Evolutionary conservation across 768 basidiomycete genomes (phyloP).

Genomic region (Goffeauzyma gilvescens): DNA sequence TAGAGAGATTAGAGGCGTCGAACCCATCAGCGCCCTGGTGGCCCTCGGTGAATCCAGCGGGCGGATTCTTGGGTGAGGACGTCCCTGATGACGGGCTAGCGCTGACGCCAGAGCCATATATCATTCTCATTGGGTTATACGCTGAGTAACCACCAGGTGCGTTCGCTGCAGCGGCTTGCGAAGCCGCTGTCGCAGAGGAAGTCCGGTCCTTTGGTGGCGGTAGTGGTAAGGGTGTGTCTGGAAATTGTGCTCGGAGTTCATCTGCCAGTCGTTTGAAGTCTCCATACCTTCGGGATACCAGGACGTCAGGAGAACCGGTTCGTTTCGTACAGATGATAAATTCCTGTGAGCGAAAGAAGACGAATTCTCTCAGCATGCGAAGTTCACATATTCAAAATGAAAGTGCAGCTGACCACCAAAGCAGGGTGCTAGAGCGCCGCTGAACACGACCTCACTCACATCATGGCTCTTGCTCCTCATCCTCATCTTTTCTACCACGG

Average conservation of each 20-base stretch:
- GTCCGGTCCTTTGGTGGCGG: constrained; percentile 78
- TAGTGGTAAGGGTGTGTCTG: constrained; percentile 55
- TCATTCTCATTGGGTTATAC: constrained; percentile 26
- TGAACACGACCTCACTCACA: too few relatives aligned
- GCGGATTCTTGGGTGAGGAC: constrained; percentile 1
- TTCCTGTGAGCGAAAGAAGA: constrained; percentile 42
- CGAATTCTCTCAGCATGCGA: neutral
- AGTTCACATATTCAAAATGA: too few relatives aligned
- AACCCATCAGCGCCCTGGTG: constrained; percentile 4
- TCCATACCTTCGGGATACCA: constrained; percentile 80
- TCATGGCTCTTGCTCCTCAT: constrained; percentile 74
- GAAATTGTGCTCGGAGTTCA: constrained; percentile 76
- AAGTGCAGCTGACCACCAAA: too few relatives aligned
- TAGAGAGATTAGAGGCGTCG: constrained; percentile 10
- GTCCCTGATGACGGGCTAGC: constrained; percentile 3
- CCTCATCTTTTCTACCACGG: constrained; percentile 63
- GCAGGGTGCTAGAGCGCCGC: too few relatives aligned
- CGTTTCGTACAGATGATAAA: constrained; percentile 81
- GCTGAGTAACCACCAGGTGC: constrained; percentile 16
- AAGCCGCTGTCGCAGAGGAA: constrained; percentile 37
- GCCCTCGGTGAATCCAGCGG: constrained; percentile 3
- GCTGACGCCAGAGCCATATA: constrained; percentile 18
- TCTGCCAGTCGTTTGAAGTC: constrained; percentile 77
- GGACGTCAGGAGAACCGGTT: constrained; percentile 51
- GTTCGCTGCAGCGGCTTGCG: constrained; percentile 5